Conservation (phyloP, 768 basidiomycete species). For the Psilocybe azurescens region DNA sequence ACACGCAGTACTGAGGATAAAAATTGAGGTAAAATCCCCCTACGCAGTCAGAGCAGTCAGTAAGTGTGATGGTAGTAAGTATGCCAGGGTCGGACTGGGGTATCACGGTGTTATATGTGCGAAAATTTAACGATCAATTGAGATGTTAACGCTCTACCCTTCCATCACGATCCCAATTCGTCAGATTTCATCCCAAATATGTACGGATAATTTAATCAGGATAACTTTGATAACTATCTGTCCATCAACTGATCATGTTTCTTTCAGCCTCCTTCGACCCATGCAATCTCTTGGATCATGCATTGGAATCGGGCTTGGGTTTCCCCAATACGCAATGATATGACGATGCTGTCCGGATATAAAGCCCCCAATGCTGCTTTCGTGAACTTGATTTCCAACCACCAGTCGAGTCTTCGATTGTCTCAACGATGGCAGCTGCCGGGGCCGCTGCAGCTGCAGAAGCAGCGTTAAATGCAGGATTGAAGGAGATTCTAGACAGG, state of each 20-base stretch:
- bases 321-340: background rate
- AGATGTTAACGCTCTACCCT: background rate
- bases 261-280: background rate
- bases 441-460: background rate
- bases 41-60: no score
- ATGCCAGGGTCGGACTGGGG: no score
- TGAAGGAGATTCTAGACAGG: constrained; percentile 2
- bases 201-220: background rate
- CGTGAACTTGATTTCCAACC: background rate
- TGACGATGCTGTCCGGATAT: background rate
- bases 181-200: background rate
- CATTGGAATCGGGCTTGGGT: background rate
- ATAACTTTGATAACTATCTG: background rate
- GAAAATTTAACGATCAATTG: background rate
- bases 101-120: background rate
- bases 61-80: no score
- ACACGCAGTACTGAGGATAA: no score
- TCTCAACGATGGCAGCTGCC: background rate
- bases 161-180: background rate
- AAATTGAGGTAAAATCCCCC: no score
- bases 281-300: background rate
- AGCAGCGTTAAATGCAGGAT: background rate
- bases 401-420: background rate
- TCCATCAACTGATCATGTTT: background rate
- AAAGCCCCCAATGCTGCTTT: background rate